These are phyloP conservation scores for Cyanidium caldarium DNA, from an alignment of 23 red algal genomes.

Conservation along the genomic window DNA sequence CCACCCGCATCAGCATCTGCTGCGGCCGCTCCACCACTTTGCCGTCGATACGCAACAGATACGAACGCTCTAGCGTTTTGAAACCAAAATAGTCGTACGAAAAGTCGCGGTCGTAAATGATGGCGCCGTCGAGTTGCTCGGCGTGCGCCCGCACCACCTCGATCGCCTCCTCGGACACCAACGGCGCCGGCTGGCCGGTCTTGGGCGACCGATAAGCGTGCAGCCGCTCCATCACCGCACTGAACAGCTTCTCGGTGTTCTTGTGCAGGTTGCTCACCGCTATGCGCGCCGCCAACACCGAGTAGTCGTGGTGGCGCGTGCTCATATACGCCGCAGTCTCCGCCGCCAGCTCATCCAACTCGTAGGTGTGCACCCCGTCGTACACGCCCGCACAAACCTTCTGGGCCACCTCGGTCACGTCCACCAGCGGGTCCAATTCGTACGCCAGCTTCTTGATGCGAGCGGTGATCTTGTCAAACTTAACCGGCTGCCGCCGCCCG, in stretches of 20 bases:
- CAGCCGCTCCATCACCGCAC: conserved; percentile 38
- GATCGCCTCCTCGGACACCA: conserved; percentile 46
- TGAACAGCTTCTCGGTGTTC: conserved; percentile 81
- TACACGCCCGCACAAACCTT: conserved; percentile 96
- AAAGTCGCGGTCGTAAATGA: conserved; percentile 99
- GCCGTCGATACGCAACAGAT: conserved; percentile 76
- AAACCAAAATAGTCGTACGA: conserved; percentile 98
- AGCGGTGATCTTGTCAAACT: conserved; percentile 99
- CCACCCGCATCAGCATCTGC: conserved; percentile 96
- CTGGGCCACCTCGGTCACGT: conserved; percentile 93
- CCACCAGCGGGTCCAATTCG: conserved; percentile 83
- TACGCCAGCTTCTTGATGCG: conserved; percentile 95
- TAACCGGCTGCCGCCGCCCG: conserved; percentile 85
- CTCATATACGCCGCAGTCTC: conserved; percentile 98
- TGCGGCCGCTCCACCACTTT: conserved; percentile 94
- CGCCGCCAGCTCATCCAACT: conserved; percentile 92
- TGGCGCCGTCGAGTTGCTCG: conserved; percentile 50
- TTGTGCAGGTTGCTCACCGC: conserved; percentile 98
- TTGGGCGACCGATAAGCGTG: conserved; percentile 36
- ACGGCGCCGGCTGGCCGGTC: conserved; percentile 42
- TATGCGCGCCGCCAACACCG: conserved; percentile 81
- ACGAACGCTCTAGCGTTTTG: conserved; percentile 93
- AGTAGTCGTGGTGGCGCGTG: conserved; percentile 92
- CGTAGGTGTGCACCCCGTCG: conserved; percentile 83
- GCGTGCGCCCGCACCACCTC: conserved; percentile 59